Percentiles rank a stretch among this genome's conserved stretches.
phyloP scores from a whole-genome alignment of 2,329 filamentous ascomycete species.

The Penicillium hordei region DNA sequence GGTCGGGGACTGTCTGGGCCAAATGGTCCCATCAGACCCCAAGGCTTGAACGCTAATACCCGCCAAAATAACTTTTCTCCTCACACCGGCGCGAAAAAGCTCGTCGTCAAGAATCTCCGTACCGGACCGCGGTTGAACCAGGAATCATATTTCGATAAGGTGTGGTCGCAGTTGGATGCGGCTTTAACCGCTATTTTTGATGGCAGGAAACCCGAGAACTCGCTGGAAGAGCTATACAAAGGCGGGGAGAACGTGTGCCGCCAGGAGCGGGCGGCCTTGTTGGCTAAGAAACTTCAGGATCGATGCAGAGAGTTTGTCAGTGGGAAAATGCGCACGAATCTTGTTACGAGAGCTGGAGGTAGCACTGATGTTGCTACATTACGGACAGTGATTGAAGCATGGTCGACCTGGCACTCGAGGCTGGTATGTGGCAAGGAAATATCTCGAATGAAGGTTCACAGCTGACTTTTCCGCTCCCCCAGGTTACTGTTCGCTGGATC shows the following conservation, averaged over 20 bases:
- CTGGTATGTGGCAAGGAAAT: slow-evolving; percentile 54
- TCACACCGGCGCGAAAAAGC: slow-evolving; percentile 73
- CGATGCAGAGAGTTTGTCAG: slow-evolving; percentile 66
- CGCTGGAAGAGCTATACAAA: slow-evolving; percentile 86
- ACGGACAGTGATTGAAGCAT: slow-evolving; percentile 59
- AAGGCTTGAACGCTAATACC: slow-evolving; percentile 33
- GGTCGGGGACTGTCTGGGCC: slow-evolving; percentile 47
- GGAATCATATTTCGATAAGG: slow-evolving; percentile 74
- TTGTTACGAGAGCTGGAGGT: slow-evolving; percentile 57
- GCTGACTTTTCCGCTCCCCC: neutral
- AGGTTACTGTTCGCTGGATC: slow-evolving; percentile 78
- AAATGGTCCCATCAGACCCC: slow-evolving; percentile 31
- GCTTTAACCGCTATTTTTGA: slow-evolving; percentile 74
- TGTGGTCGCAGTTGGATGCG: slow-evolving; percentile 70
- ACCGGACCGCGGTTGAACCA: slow-evolving; percentile 64
- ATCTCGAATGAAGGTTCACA: neutral
- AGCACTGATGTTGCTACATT: slow-evolving; percentile 65
- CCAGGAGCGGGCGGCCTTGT: slow-evolving; percentile 66
- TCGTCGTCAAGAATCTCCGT: slow-evolving; percentile 91
- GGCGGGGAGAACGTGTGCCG: slow-evolving; percentile 90
- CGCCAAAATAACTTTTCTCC: slow-evolving; percentile 62
- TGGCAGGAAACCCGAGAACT: slow-evolving; percentile 61
- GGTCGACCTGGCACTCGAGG: slow-evolving; percentile 77
- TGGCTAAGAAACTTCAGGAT: slow-evolving; percentile 66
- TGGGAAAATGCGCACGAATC: slow-evolving; percentile 55